Evolutionary conservation across 805 yeast genomes (phyloP).

Genomic region (Maudiozyma saulgeensis): DNA sequence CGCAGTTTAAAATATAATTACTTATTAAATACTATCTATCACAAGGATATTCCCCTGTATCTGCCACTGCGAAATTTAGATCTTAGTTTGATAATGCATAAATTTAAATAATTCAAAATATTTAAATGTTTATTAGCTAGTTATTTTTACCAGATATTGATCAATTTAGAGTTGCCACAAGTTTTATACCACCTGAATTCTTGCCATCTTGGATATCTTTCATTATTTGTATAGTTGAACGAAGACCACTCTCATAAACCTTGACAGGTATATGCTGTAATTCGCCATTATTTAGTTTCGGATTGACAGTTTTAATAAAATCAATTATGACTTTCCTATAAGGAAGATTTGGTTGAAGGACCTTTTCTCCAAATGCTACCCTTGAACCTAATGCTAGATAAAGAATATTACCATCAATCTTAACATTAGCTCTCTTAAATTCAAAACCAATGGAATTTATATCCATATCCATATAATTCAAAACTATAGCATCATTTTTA

Average conservation of each 20-base stretch:
- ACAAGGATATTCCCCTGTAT: too few species aligned
- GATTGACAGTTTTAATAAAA: conserved; percentile 15
- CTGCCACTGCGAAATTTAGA: too few species aligned
- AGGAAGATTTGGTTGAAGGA: conserved; percentile 19
- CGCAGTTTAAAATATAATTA: too few species aligned
- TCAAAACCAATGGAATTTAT: conserved; percentile 21
- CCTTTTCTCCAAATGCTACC: conserved; percentile 23
- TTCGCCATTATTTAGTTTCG: conserved; percentile 12
- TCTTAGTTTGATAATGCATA: too few species aligned
- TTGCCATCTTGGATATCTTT: conserved; percentile 17
- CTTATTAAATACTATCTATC: too few species aligned
- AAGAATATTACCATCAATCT: conserved; percentile 29
- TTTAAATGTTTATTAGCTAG: too few species aligned
- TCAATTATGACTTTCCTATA: conserved; percentile 22
- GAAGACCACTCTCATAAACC: conserved; percentile 24
- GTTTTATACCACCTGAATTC: conserved; percentile 20
- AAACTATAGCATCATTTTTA: conserved; percentile 27
- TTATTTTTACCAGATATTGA: neutral
- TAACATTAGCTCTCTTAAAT: conserved; percentile 29
- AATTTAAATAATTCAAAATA: too few species aligned
- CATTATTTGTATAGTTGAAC: conserved; percentile 15
- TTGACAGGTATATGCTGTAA: conserved; percentile 26
- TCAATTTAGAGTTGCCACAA: conserved; percentile 12
- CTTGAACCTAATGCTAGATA: conserved; percentile 33
- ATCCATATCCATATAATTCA: conserved; percentile 26